phyloP scores from a whole-genome alignment of 805 yeast genomes.

The Teunomyces gatunensis region DNA sequence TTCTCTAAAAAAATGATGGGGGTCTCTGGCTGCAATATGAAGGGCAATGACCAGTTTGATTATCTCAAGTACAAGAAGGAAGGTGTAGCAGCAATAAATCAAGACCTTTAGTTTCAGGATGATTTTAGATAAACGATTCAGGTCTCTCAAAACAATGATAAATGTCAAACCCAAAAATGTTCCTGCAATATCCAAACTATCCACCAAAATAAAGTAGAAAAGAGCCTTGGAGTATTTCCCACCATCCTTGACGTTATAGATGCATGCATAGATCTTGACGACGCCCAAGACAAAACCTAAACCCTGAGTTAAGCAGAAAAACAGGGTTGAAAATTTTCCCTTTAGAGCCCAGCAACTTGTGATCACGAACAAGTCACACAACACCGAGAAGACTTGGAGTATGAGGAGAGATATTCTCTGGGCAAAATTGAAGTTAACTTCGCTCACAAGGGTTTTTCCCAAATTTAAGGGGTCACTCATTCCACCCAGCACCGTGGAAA shows the following conservation, averaged over 20 bases:
- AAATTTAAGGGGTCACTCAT: neutral
- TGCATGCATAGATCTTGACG: neutral
- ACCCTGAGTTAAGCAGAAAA: slow-evolving; percentile 1
- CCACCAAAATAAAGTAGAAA: neutral
- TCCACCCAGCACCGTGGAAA: slow-evolving; percentile 1
- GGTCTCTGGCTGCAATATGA: neutral
- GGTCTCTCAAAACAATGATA: slow-evolving; percentile 1
- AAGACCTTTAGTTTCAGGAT: neutral
- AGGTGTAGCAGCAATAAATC: slow-evolving; percentile 1
- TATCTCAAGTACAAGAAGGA: neutral
- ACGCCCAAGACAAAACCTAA: slow-evolving; percentile 1
- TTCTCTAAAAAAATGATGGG: neutral
- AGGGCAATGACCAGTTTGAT: neutral
- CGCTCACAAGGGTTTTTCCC: neutral
- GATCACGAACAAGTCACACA: slow-evolving; percentile 1
- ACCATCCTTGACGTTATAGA: neutral
- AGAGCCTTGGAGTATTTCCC: neutral
- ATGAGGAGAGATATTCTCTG: slow-evolving; percentile 1
- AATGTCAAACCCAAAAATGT: slow-evolving; percentile 1
- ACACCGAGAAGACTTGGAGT: neutral
- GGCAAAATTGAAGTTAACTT: neutral
- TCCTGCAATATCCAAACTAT: neutral
- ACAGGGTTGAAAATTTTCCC: slow-evolving; percentile 1
- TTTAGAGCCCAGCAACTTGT: slow-evolving; percentile 1
- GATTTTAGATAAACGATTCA: slow-evolving; percentile 1